Evolutionary conservation across 495 filamentous ascomycete genomes (phyloP), one percentile per base, ranked within the genome.

Genomic region (Cryomyces minteri): DNA sequence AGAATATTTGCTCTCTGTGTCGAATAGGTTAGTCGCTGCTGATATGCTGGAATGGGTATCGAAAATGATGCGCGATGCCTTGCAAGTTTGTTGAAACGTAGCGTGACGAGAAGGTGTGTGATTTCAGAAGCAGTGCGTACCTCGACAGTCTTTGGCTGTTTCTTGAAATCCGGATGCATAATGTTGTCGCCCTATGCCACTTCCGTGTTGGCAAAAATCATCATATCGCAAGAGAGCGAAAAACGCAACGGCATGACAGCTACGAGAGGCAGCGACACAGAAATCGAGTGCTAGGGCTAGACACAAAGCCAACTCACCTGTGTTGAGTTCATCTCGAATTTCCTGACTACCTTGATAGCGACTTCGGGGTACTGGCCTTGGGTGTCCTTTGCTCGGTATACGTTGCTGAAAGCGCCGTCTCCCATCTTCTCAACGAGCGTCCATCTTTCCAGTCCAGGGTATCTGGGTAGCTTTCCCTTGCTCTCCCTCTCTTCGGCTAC

Each of bases 321-420:
- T 67, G 74, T 85, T 43, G 78, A 83, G 60, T 94, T 96, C 82
- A 98, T 94, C 66, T 98, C 92, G 57, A 82, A 98, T 64, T 98
- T 98, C 46, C 90, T 79, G 45, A 98, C 90, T 25, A 98, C 90
- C 58, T 98, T 98, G 72, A 98, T 96, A 39, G 90, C 90, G 11
- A 90, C 86, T 55, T 98, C 82, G 38, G 74, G 78, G 37, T 71
- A 70, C 43, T 79, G 66, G 18, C 79, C 77, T 4, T 64, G 67
- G 32, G 66, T 69, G 61, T 98, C 92, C 47, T 68, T 70, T 12
- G 92, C 90, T 4, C 84, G 77, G 60, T 95, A 98, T 45, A 98
- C 90, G 50, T 98, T 98, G 69, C 88, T 95, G 70, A 98, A 98
- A 39, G 90, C 90, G 43, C 90, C 90, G 54, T 98, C 90, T 44